phyloP scores from a whole-genome alignment of 805 yeast species.

The Candida oleophila region DNA sequence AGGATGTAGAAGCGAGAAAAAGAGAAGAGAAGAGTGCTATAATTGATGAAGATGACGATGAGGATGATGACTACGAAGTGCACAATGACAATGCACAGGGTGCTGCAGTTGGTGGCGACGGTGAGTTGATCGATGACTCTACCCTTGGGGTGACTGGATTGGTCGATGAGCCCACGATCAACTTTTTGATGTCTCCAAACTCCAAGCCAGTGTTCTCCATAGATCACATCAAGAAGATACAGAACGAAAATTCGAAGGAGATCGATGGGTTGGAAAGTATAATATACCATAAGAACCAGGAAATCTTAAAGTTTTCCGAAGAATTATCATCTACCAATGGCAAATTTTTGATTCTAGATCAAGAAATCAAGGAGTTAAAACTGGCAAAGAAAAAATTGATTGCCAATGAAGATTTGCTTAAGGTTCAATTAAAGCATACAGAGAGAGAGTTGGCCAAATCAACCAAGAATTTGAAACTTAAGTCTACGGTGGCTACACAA shows the following conservation, averaged over 20 bases:
- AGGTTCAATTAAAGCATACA: slow-evolving; percentile 24
- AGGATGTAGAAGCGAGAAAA: not conserved
- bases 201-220: slow-evolving; percentile 32
- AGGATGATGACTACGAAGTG: slow-evolving; percentile 8
- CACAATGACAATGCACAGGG: slow-evolving; percentile 8
- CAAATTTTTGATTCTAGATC: slow-evolving; percentile 13
- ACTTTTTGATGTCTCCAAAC: slow-evolving; percentile 30
- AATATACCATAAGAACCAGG: slow-evolving; percentile 14
- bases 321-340: slow-evolving; percentile 14
- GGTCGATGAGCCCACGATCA: slow-evolving; percentile 25
- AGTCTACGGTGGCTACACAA: slow-evolving; percentile 9
- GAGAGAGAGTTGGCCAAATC: slow-evolving; percentile 26
- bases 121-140: slow-evolving; percentile 7
- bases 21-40: not conserved
- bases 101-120: slow-evolving; percentile 3
- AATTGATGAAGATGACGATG: slow-evolving; percentile 5
- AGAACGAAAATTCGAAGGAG: slow-evolving; percentile 18
- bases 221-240: slow-evolving; percentile 24
- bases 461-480: slow-evolving; percentile 21
- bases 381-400: slow-evolving; percentile 12
- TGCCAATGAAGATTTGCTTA: slow-evolving; percentile 20
- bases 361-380: slow-evolving; percentile 17
- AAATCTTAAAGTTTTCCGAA: slow-evolving; percentile 17
- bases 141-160: slow-evolving; percentile 7
- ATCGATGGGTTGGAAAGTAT: slow-evolving; percentile 14